Percentiles rank a stretch among this genome's conserved stretches.
These are phyloP conservation scores for Stromatinia cepivora DNA, from an alignment of 2,329 filamentous ascomycete genomes.

Conservation along the genomic window DNA sequence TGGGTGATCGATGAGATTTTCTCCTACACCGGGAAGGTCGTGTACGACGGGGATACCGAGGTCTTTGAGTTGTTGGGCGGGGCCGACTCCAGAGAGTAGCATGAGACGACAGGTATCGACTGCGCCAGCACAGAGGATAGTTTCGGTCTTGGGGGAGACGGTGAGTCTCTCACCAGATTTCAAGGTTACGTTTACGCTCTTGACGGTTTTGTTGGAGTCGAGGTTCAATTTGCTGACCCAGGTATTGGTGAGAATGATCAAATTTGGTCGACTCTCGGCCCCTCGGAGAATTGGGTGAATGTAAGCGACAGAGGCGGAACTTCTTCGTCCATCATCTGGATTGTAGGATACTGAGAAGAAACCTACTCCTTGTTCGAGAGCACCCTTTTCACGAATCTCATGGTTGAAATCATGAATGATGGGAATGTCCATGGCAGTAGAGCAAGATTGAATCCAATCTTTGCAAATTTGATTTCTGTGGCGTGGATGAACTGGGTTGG, in stretches of 20 bases:
- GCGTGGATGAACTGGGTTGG: constrained; percentile 81
- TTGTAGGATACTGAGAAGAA: constrained; percentile 94
- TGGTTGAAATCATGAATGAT: constrained; percentile 84
- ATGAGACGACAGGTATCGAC: constrained; percentile 44
- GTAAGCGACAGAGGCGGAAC: constrained; percentile 86
- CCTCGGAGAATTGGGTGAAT: constrained; percentile 87
- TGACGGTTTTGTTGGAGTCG: constrained; percentile 61
- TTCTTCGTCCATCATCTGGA: constrained; percentile 80
- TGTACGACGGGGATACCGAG: constrained; percentile 40
- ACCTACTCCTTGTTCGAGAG: constrained; percentile 73
- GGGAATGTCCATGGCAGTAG: constrained; percentile 75
- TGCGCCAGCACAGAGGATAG: constrained; percentile 48
- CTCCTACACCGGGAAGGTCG: constrained; percentile 42
- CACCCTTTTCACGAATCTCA: constrained; percentile 72
- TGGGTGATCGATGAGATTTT: constrained; percentile 43
- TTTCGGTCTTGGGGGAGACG: constrained; percentile 70
- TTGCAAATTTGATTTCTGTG: constrained; percentile 89
- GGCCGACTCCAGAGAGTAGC: constrained; percentile 45
- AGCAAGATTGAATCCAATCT: constrained; percentile 84
- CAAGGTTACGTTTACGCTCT: constrained; percentile 68
- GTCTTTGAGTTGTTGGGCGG: constrained; percentile 37
- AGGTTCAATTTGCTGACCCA: constrained; percentile 85
- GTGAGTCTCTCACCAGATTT: constrained; percentile 54
- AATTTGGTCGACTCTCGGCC: constrained; percentile 77
- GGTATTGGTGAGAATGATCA: constrained; percentile 83